Base-by-base conservation (phyloP, 139 green algal genomes). In the Chlamydomonas sp. region DNA sequence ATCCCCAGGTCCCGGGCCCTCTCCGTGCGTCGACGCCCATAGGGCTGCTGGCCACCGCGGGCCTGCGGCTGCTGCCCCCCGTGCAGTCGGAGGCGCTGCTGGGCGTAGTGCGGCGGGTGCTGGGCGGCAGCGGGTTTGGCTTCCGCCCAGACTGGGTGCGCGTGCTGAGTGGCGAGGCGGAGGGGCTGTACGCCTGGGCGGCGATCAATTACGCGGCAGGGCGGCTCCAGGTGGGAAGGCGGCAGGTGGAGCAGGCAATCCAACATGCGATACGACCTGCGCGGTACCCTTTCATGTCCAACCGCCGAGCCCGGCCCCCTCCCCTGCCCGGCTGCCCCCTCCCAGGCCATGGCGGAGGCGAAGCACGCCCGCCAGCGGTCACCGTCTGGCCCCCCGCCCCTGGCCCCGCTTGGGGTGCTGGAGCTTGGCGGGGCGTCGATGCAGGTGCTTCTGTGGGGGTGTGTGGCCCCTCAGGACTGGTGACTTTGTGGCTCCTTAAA, bases 191-290 rank as follows among this genome's bases (percentile, higher is more conserved):
- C 58, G 89, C 84, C 0, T 95, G 92, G 92, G 79, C 81, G 9
- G 92, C 89, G 18, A 81, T 90, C 74, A 95, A 95, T 80, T 95
- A 93, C 72, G 92, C 90, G 18, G 80, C 90, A 4, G 92, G 92
- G 2, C 64, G 72, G 18, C 72, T 95, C 73, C 90, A 95, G 92
- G 90, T 92, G 88, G 61, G 79, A 12, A 3, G 63, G 20, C n/a
- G 8, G 5, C 62, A 59, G 63, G 83, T 15, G 71, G 59, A 57
- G 73, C 20, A 17, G 49, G 74, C 57, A 80, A 12, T 12, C 57
- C 12, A 49, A 49, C 31, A 49, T 67, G n/a, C 58, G 31, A 18
- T 10, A 10, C 66, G 66, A 18, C 9, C 10, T 71, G 10, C 9
- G 10, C 66, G 10, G 66, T 18, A 71, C 66, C 66, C 9, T 71